These are phyloP conservation scores for Manihot esculenta DNA, from an alignment of 441 rosid genomes.

Conservation along the genomic window DNA sequence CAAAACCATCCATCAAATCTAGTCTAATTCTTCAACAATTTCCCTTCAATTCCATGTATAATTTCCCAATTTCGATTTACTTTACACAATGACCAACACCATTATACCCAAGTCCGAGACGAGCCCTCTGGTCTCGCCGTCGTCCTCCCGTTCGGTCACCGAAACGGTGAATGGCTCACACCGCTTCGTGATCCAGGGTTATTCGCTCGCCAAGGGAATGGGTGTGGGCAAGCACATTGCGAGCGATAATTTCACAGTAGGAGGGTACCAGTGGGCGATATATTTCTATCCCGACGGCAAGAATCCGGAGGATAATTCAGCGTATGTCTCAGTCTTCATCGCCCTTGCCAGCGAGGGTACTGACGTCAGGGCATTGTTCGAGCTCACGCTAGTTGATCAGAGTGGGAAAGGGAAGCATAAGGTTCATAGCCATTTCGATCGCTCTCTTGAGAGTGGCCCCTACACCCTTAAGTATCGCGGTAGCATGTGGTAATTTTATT, in stretches of 20 bases:
- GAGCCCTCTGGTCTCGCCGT: constrained; percentile 42
- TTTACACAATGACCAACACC: constrained; percentile 8
- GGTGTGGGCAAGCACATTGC: constrained; percentile 97
- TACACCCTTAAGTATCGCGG: constrained; percentile 93
- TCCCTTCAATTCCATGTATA: constrained; percentile 18
- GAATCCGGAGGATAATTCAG: constrained; percentile 82
- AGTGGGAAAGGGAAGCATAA: constrained; percentile 88
- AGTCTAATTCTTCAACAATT: background rate
- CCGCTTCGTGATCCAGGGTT: constrained; percentile 73
- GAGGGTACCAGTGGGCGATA: constrained; percentile 93
- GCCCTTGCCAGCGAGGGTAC: constrained; percentile 96
- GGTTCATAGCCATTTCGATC: constrained; percentile 93
- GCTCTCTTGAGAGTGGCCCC: constrained; percentile 91
- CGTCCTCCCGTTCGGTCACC: constrained; percentile 79
- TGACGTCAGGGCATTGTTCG: constrained; percentile 87
- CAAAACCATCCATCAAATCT: background rate
- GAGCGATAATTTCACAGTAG: constrained; percentile 82
- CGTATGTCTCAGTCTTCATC: constrained; percentile 85
- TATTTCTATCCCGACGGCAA: constrained; percentile 95
- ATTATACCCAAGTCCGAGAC: constrained; percentile 31
- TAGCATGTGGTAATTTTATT: constrained; percentile 75
- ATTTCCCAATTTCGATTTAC: background rate
- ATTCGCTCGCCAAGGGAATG: constrained; percentile 89
- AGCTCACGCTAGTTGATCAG: constrained; percentile 83
- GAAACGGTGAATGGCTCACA: constrained; percentile 93